phyloP scores from a whole-genome alignment of 1,284 basidiomycete genomes.

The Cryptococcus deneoformans region DNA sequence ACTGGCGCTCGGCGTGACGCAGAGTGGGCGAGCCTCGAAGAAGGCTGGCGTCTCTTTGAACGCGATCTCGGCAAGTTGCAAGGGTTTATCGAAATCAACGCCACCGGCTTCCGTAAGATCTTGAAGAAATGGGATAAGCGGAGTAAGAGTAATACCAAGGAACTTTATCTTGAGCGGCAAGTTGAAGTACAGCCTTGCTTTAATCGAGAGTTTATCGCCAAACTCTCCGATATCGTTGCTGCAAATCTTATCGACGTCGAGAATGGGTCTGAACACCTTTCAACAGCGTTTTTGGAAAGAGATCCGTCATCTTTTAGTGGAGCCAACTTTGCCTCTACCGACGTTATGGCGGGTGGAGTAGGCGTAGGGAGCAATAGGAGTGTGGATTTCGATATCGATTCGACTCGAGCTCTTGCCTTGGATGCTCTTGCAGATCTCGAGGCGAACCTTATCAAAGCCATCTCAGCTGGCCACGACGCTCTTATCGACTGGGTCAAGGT shows the following conservation, averaged over 20 bases:
- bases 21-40: slow-evolving; percentile 90
- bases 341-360: neutral
- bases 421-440: slow-evolving; percentile 83
- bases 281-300: slow-evolving; percentile 53
- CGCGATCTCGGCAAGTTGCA: slow-evolving; percentile 95
- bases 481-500: slow-evolving; percentile 69
- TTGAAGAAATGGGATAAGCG: slow-evolving; percentile 99
- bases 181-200: slow-evolving; percentile 99
- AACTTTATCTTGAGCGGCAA: slow-evolving; percentile 93
- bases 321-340: neutral
- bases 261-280: slow-evolving; percentile 68
- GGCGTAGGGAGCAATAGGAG: slow-evolving; percentile 59
- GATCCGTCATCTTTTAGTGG: slow-evolving; percentile 47
- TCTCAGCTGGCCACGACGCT: slow-evolving; percentile 57
- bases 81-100: slow-evolving; percentile 98
- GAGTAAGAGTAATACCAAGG: slow-evolving; percentile 90
- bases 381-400: slow-evolving; percentile 55
- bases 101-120: slow-evolving; percentile 96
- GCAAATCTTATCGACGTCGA: slow-evolving; percentile 90
- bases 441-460: slow-evolving; percentile 73
- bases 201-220: slow-evolving; percentile 96
- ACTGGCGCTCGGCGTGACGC: slow-evolving; percentile 55
- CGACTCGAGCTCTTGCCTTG: slow-evolving; percentile 51
- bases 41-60: slow-evolving; percentile 93
- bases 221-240: slow-evolving; percentile 91